phyloP scores from a whole-genome alignment of 768 basidiomycete genomes.

The Amanita polypyramis region DNA sequence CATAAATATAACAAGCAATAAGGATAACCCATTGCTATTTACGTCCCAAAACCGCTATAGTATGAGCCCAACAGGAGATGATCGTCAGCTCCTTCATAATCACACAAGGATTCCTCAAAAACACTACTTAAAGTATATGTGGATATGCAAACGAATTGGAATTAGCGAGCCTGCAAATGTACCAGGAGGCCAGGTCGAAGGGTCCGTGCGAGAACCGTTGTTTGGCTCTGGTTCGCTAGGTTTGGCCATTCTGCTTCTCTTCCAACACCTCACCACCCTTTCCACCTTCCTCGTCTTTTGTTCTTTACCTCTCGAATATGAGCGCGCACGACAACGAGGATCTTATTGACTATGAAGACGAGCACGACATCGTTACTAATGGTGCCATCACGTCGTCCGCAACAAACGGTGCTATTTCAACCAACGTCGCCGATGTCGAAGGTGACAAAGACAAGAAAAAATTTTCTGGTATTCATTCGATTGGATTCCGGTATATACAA shows the following conservation, averaged over 20 bases:
- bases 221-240: constrained; percentile 19
- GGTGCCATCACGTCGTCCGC: constrained; percentile 35
- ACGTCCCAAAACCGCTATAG: not conserved
- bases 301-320: constrained; percentile 32
- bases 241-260: constrained; percentile 12
- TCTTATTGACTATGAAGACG: constrained; percentile 92
- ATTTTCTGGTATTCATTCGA: constrained; percentile 99
- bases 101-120: too few species aligned
- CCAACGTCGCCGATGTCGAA: constrained; percentile 38
- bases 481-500: constrained; percentile 80
- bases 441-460: constrained; percentile 92
- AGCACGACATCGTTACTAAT: constrained; percentile 66
- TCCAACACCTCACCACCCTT: constrained; percentile 15
- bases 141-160: too few species aligned
- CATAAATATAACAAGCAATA: not conserved
- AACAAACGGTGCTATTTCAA: constrained; percentile 37
- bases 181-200: not conserved
- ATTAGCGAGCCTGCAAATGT: too few species aligned
- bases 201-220: constrained; percentile 29
- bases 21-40: not conserved
- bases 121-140: too few species aligned
- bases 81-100: too few species aligned
- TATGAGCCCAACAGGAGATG: constrained; percentile 3
- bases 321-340: constrained; percentile 83
- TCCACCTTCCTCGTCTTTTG: constrained; percentile 9